A percentile compares a stretch with the other conserved stretches of the same genome.
These are phyloP conservation scores for Chamaenerion angustifolium DNA, from an alignment of 345 rosid genomes.

Conservation along the genomic window DNA sequence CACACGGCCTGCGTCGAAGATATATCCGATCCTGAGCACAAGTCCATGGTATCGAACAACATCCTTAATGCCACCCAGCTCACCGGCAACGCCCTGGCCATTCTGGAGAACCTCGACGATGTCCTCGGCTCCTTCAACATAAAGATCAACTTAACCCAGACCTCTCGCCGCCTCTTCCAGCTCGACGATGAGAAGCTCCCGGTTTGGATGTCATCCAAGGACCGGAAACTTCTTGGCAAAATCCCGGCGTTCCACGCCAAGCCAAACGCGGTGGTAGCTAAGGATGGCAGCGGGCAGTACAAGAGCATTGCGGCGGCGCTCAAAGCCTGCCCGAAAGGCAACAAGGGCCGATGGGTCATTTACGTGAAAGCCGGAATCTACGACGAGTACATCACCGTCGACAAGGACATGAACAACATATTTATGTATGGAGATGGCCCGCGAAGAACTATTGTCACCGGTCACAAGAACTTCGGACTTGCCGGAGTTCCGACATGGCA, in stretches of 20 bases:
- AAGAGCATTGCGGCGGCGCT: conserved; percentile 43
- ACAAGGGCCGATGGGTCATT: conserved; percentile 20
- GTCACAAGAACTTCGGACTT: conserved; percentile 13
- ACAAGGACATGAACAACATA: conserved; percentile 16
- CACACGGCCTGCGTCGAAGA: conserved; percentile 47
- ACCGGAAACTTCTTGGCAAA: conserved; percentile 42
- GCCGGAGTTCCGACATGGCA: conserved; percentile 10
- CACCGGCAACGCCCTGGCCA: conserved; percentile 29
- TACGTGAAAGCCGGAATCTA: conserved; percentile 45
- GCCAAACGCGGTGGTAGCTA: conserved; percentile 46
- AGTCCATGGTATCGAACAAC: conserved; percentile 14
- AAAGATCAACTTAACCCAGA: conserved; percentile 12
- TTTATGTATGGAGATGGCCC: conserved; percentile 46
- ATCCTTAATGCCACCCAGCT: conserved; percentile 19
- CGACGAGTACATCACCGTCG: conserved; percentile 18
- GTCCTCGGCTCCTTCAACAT: conserved; percentile 21
- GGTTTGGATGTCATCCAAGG: conserved; percentile 47
- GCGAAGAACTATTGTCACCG: conserved; percentile 29
- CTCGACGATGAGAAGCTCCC: conserved; percentile 23
- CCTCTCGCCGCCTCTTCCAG: conserved; percentile 29
- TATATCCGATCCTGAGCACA: conserved; percentile 16
- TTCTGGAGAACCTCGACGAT: conserved; percentile 20
- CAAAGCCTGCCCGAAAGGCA: conserved; percentile 21
- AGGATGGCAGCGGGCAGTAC: conserved; percentile 67
- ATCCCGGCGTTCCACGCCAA: conserved; percentile 8